These are phyloP conservation scores for Ocimum tenuiflorum DNA, from an alignment of 257 asterid species.

Conservation along the genomic window DNA sequence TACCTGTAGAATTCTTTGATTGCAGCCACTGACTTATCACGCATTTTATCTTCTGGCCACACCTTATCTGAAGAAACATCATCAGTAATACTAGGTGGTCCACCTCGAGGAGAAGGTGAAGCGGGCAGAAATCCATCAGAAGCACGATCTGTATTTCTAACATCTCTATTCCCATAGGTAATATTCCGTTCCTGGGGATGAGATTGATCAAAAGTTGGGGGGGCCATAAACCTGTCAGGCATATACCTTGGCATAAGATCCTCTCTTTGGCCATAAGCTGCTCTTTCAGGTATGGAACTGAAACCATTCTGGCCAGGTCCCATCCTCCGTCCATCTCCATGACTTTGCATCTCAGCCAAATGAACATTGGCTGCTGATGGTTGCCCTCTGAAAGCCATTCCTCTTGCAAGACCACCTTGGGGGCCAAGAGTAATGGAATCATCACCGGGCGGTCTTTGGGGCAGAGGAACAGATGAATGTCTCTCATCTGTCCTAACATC, in stretches of 20 bases:
- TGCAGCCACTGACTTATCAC: constrained; percentile 59
- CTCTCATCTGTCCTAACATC: constrained; percentile 58
- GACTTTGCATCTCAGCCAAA: constrained; percentile 31
- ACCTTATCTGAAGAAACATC: constrained; percentile 45
- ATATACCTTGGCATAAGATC: constrained; percentile 45
- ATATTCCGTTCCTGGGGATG: constrained; percentile 33
- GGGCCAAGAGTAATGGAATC: constrained; percentile 76
- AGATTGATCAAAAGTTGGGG: constrained; percentile 40
- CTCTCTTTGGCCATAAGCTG: constrained; percentile 54
- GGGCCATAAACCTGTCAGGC: constrained; percentile 42
- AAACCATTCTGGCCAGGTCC: constrained; percentile 51
- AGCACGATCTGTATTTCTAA: constrained; percentile 27
- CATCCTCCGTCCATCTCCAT: constrained; percentile 46
- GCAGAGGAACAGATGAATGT: constrained; percentile 54
- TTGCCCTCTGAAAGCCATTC: constrained; percentile 78
- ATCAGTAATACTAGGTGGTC: constrained; percentile 23
- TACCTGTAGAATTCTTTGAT: constrained; percentile 87
- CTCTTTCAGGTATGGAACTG: constrained; percentile 47
- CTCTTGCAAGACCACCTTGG: constrained; percentile 87
- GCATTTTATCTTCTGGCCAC: constrained; percentile 50
- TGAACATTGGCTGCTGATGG: constrained; percentile 38
- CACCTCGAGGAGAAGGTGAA: constrained; percentile 39
- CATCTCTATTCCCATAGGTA: constrained; percentile 30
- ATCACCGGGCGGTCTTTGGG: constrained; percentile 63
- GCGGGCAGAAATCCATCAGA: constrained; percentile 27